Percentiles rank a stretch among this genome's conserved stretches.
Evolutionary conservation across 352 stramenopile genomes (phyloP).

Genomic region (Globisporangium rhizosaccharum): DNA sequence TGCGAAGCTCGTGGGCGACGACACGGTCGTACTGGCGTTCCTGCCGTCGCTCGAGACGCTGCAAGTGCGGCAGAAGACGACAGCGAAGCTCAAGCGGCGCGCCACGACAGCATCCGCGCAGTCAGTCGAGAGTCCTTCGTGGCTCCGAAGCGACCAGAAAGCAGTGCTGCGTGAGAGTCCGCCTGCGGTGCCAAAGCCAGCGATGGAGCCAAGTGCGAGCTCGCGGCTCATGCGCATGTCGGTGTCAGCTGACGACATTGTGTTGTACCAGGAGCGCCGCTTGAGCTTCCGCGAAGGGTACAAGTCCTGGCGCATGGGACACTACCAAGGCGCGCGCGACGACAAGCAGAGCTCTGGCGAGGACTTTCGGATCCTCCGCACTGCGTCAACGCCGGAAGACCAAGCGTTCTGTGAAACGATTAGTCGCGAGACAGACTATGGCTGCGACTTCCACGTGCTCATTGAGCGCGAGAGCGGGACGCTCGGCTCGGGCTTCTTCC

Average conservation of each 20-base stretch:
- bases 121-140: constrained; percentile 3
- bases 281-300: constrained; percentile 80
- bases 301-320: constrained; percentile 82
- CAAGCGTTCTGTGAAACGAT: constrained; percentile 76
- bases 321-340: constrained; percentile 67
- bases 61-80: constrained; percentile 31
- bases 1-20: constrained; percentile 70
- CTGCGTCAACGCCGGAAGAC: constrained; percentile 58
- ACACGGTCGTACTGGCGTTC: constrained; percentile 74
- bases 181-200: neutral
- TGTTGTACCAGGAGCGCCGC: constrained; percentile 75
- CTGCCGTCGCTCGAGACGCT: constrained; percentile 63
- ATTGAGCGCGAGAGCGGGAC: constrained; percentile 49
- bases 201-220: constrained; percentile 19
- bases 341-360: constrained; percentile 52
- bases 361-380: constrained; percentile 39
- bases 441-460: constrained; percentile 73
- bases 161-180: constrained; percentile 1
- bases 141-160: constrained; percentile 4
- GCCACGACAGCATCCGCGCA: constrained; percentile 3
- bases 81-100: constrained; percentile 5
- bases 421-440: constrained; percentile 43
- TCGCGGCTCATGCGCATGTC: constrained; percentile 49
- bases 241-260: constrained; percentile 78
- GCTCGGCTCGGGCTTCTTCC: constrained; percentile 73